Percentiles rank a stretch among this genome's conserved stretches.
These are phyloP conservation scores for Helianthus tuberosus DNA, from an alignment of 129 eudicot species.

Conservation along the genomic window DNA sequence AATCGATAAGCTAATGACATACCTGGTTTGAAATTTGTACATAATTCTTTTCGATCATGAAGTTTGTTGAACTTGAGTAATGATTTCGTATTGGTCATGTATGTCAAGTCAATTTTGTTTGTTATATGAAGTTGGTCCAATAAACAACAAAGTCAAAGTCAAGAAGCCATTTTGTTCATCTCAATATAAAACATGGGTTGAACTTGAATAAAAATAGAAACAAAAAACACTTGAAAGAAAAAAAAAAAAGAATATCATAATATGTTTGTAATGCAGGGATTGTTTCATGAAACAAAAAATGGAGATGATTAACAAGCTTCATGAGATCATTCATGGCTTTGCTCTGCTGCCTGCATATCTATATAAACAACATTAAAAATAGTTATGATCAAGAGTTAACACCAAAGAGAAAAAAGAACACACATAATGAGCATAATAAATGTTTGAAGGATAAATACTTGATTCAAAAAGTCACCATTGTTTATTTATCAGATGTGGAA, in stretches of 20 bases:
- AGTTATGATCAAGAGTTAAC: background rate
- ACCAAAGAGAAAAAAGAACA: background rate
- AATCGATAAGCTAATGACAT: slow-evolving; percentile 64
- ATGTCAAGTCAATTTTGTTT: slow-evolving; percentile 1
- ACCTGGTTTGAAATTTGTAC: slow-evolving; percentile 47
- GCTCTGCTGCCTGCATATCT: slow-evolving; percentile 28
- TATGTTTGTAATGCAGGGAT: slow-evolving; percentile 19
- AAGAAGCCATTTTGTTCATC: slow-evolving; percentile 15
- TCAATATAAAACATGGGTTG: slow-evolving; percentile 11
- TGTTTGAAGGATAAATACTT: background rate
- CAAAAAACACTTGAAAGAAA: background rate
- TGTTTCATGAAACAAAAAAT: slow-evolving; percentile 22
- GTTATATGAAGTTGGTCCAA: background rate
- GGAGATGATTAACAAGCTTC: slow-evolving; percentile 7
- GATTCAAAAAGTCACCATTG: background rate
- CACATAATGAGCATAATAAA: background rate
- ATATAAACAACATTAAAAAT: slow-evolving; percentile 3
- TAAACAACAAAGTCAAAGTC: background rate
- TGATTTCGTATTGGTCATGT: slow-evolving; percentile 14
- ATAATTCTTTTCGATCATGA: background rate
- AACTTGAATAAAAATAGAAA: slow-evolving; percentile 16
- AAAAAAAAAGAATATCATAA: slow-evolving; percentile 27
- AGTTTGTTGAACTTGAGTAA: slow-evolving; percentile 16
- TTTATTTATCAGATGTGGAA: background rate
- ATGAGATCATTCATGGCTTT: slow-evolving; percentile 34